Evolutionary conservation across 257 asterid genomes (phyloP).

Genomic region (Solanum ossicruentum): DNA sequence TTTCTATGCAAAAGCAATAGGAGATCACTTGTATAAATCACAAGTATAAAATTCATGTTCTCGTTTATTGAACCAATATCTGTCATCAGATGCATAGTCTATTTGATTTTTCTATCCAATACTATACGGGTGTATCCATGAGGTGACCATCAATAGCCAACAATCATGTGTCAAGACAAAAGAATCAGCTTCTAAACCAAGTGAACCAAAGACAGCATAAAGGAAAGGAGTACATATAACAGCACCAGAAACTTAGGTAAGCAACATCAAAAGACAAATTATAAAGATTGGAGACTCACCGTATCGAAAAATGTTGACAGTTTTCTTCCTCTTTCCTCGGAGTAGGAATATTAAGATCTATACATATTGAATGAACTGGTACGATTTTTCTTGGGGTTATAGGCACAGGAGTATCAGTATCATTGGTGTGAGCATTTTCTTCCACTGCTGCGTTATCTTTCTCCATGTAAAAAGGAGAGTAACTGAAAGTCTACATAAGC

Average conservation of each 20-base stretch:
- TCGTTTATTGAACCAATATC: neutral
- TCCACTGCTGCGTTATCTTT: conserved; percentile 8
- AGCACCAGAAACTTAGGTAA: neutral
- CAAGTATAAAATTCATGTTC: neutral
- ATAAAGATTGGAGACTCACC: conserved; percentile 24
- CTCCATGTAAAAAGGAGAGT: conserved; percentile 27
- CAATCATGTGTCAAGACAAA: neutral
- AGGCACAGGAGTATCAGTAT: conserved; percentile 15
- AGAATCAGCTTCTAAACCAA: neutral
- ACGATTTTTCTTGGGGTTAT: conserved; percentile 31
- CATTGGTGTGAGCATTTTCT: conserved; percentile 10
- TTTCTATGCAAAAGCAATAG: neutral
- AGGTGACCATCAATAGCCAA: neutral
- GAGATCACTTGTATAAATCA: neutral
- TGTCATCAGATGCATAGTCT: neutral
- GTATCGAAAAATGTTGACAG: conserved; percentile 58
- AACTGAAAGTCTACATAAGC: conserved; percentile 4
- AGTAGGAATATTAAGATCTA: conserved; percentile 32
- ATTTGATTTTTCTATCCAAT: neutral
- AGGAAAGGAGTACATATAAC: neutral
- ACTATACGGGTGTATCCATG: neutral
- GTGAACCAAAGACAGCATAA: neutral
- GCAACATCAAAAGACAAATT: neutral
- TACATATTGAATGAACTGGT: conserved; percentile 36
- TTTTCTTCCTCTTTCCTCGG: conserved; percentile 20